These are phyloP conservation scores for Colletotrichum chrysophilum DNA, from an alignment of 2,329 filamentous ascomycete species.

Conservation along the genomic window DNA sequence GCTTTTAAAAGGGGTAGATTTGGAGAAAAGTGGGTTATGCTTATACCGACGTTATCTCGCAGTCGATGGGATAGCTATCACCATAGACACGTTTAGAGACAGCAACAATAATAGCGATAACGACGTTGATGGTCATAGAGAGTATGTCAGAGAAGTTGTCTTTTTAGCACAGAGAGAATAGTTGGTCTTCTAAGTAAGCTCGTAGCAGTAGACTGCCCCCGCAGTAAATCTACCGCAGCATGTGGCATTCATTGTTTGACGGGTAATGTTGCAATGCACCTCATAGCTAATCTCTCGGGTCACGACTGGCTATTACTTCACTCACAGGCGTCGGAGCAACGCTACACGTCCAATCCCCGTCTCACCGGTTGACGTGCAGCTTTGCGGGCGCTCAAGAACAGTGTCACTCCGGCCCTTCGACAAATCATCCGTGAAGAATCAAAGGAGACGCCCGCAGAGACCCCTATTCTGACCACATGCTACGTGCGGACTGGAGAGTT, in stretches of 20 bases:
- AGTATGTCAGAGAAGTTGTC: background rate
- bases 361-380: background rate
- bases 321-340: background rate
- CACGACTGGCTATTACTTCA: background rate
- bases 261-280: background rate
- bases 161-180: background rate
- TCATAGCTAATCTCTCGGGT: background rate
- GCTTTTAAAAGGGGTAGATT: too few species aligned
- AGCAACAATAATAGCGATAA: too few species aligned
- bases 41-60: too few species aligned
- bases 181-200: fast-evolving
- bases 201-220: fast-evolving
- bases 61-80: too few species aligned
- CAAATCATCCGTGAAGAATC: background rate
- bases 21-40: too few species aligned
- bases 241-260: background rate
- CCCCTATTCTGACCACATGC: background rate
- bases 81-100: too few species aligned
- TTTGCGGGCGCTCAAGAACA: background rate
- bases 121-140: too few species aligned
- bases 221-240: background rate
- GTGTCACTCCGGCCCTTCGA: fast-evolving
- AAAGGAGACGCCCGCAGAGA: background rate
- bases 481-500: background rate
- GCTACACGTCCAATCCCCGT: fast-evolving